phyloP scores from a whole-genome alignment of 768 basidiomycete species.

The Aureoboletus auriporus region DNA sequence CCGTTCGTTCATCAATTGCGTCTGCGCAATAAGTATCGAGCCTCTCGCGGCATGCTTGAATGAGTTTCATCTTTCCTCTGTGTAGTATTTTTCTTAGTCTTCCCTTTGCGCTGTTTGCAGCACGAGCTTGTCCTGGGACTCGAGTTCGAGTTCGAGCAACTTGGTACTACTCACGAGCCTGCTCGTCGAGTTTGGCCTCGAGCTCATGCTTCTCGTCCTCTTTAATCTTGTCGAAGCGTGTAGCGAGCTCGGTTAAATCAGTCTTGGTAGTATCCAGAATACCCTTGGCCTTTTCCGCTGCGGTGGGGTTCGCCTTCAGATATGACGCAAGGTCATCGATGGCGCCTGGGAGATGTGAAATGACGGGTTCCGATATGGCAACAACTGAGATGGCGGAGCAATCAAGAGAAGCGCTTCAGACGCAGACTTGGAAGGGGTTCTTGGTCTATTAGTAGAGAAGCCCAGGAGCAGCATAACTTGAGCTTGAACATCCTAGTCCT shows the following conservation, averaged over 20 bases:
- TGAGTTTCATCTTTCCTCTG: slow-evolving; percentile 70
- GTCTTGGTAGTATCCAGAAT: slow-evolving; percentile 77
- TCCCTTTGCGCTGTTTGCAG: slow-evolving; percentile 86
- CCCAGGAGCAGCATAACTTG: too few relatives aligned
- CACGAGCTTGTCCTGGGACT: slow-evolving; percentile 80
- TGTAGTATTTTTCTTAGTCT: slow-evolving; percentile 76
- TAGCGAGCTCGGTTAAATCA: slow-evolving; percentile 75
- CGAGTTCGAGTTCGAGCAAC: slow-evolving; percentile 79
- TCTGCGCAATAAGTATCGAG: slow-evolving; percentile 81
- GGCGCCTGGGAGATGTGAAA: slow-evolving; percentile 85
- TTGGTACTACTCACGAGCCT: slow-evolving; percentile 78
- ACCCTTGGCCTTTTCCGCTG: slow-evolving; percentile 61
- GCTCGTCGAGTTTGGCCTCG: slow-evolving; percentile 68
- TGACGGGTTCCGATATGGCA: slow-evolving; percentile 80
- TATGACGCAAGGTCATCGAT: slow-evolving; percentile 90
- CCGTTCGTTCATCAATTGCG: slow-evolving; percentile 94
- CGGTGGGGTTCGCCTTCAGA: slow-evolving; percentile 68
- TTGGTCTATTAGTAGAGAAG: slow-evolving; percentile 63
- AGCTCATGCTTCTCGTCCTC: slow-evolving; percentile 73
- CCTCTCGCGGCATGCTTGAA: slow-evolving; percentile 80
- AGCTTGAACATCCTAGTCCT: slow-evolving; percentile 45
- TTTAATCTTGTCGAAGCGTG: slow-evolving; percentile 73
- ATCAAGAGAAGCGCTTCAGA: slow-evolving; percentile 63
- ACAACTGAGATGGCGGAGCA: slow-evolving; percentile 71
- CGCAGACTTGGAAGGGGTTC: slow-evolving; percentile 40